A percentile compares a stretch with the other conserved stretches of the same genome.
Evolutionary conservation across 139 green algal genomes (phyloP).

Genomic region (Chlorella sorokiniana): DNA sequence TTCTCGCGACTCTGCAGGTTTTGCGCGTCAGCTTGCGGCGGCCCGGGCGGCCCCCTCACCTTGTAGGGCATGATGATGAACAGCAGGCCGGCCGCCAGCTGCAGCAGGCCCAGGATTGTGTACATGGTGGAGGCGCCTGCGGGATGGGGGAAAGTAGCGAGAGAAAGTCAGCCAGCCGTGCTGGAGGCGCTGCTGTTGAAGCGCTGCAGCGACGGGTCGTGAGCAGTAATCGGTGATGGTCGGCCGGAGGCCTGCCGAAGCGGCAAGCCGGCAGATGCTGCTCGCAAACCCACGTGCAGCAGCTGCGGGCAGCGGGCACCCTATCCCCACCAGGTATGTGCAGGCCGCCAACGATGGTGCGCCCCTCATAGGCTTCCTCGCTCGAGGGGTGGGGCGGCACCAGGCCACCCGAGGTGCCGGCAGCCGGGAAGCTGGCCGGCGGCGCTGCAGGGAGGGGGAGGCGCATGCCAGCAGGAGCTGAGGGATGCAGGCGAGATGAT

Average conservation of each 20-base stretch:
- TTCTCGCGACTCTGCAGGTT: too few species aligned
- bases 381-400: not conserved
- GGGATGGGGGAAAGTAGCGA: too few species aligned
- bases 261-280: too few species aligned
- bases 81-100: conserved; percentile 37
- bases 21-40: not conserved
- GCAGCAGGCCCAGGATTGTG: conserved; percentile 30
- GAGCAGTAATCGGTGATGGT: too few species aligned
- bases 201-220: too few species aligned
- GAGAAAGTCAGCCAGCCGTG: not conserved
- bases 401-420: not conserved
- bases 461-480: not conserved
- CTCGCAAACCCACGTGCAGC: not conserved
- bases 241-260: too few species aligned
- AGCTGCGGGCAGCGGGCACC: too few species aligned
- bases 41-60: not conserved
- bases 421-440: not conserved
- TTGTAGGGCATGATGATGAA: conserved; percentile 40
- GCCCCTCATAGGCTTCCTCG: conserved; percentile 21
- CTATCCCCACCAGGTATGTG: conserved; percentile 30
- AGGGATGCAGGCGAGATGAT: not conserved
- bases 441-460: not conserved
- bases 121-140: conserved; percentile 37
- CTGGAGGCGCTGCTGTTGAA: not conserved
- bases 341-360: conserved; percentile 17